Conservation (phyloP, 305 asterid species). For the Ilex paraguariensis region DNA sequence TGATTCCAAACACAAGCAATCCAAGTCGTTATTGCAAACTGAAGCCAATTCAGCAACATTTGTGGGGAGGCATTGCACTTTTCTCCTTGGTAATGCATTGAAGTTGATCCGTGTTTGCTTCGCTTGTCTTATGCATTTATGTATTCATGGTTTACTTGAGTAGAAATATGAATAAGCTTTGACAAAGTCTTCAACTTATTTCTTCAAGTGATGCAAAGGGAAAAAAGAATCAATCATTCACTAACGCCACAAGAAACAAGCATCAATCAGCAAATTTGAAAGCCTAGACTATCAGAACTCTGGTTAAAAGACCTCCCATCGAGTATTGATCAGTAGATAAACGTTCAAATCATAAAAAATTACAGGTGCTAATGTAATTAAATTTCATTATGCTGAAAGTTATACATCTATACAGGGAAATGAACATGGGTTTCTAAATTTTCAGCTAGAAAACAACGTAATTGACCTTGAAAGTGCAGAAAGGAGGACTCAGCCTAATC, state of each 20-base stretch:
- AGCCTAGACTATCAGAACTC: conserved; percentile 26
- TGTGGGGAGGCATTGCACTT: conserved; percentile 20
- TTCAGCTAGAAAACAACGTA: conserved; percentile 37
- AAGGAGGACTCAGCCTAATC: conserved; percentile 19
- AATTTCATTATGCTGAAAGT: neutral
- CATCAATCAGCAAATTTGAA: conserved; percentile 33
- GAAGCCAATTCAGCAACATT: conserved; percentile 24
- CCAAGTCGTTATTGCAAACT: conserved; percentile 28
- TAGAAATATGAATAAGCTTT: too few species aligned
- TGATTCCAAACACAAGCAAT: conserved; percentile 38
- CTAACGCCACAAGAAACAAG: conserved; percentile 35
- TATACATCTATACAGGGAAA: conserved; percentile 5
- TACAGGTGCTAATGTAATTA: conserved; percentile 30
- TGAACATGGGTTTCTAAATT: conserved; percentile 5
- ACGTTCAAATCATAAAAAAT: conserved; percentile 36
- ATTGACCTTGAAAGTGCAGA: conserved; percentile 25
- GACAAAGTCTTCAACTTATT: neutral
- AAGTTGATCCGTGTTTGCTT: conserved; percentile 1
- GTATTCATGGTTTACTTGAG: too few species aligned
- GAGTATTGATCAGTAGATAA: conserved; percentile 36
- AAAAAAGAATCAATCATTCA: conserved; percentile 47
- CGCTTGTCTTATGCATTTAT: neutral
- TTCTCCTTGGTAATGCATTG: conserved; percentile 30
- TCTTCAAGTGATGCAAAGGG: conserved; percentile 43
- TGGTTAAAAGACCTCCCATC: conserved; percentile 32